Evolutionary conservation across 306 rosid species (phyloP), one percentile per base, ranked within the genome.

Genomic region (Phaseolus lunatus): DNA sequence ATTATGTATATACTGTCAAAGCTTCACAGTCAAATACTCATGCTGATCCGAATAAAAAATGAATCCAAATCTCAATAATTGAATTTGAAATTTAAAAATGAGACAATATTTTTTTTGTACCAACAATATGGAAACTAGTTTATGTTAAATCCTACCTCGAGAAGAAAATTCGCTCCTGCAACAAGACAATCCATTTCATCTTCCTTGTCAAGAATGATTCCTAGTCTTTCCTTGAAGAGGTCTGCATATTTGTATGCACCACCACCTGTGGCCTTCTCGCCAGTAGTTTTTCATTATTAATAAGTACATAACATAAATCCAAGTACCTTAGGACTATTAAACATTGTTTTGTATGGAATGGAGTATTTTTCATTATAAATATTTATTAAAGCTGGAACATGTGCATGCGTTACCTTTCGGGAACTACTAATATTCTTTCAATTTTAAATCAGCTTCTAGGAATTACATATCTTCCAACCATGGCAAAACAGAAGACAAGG

Each of bases 181-280:
- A 95, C 99, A 53, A 95, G 97, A 87, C 98, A 88, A 83, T 90
- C 91, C 96, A 95, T 92, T 90, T 95, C 98, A 87, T 89, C 98
- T 87, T 87, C 90, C 89, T 95, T 95, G 83, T 87, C 92, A 75
- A 95, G 97, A 83, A 49, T 81, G 75, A 95, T 70, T 67, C 92
- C 93, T 64, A 92, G 86, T 73, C 75, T 89, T 86, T 94, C 98
- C 79, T 84, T 89, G 82, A 92, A 89, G 85, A 88, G 88, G 81
- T 90, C 99, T 3, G 96, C 87, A 65, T 78, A 88, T 80, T 89
- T 91, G 83, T 88, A 80, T 0, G 97, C 92, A 48, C 97, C 99
- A 58, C 99, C 99, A 78, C 99, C 99, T 70, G 99, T 92, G 82
- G 97, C 99, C 98, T 95, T 83, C 84, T 62, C 89, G 81, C 79